Percentiles rank a stretch among this genome's conserved stretches.
These are phyloP conservation scores for Corymbia calophylla DNA, from an alignment of 441 rosid genomes.

Conservation along the genomic window DNA sequence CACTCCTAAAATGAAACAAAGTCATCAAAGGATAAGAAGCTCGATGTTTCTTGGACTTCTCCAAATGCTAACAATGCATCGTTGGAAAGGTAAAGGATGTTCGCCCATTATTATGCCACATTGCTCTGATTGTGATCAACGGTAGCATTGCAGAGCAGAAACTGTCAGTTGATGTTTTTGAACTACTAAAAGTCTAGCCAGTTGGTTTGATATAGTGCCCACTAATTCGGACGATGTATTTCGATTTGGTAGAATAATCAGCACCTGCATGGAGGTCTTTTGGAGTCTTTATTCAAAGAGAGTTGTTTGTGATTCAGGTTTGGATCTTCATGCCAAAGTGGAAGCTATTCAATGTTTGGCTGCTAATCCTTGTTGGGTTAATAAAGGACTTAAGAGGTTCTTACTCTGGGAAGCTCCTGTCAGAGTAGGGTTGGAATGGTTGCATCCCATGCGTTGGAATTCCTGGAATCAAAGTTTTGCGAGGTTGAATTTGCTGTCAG, in stretches of 20 bases:
- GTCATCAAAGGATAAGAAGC: too few relatives aligned
- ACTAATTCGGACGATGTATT: neutral
- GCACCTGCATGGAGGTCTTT: neutral
- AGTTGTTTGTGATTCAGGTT: neutral
- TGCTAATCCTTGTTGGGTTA: neutral
- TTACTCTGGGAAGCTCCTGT: neutral
- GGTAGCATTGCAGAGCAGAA: too few relatives aligned
- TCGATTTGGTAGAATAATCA: accelerated
- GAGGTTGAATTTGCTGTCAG: neutral
- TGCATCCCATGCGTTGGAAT: accelerated
- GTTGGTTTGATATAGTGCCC: too few relatives aligned
- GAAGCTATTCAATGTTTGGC: neutral
- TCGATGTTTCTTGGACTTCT: too few relatives aligned
- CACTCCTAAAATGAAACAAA: too few relatives aligned
- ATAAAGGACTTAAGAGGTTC: neutral
- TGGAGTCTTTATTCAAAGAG: neutral
- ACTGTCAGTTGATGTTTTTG: too few relatives aligned
- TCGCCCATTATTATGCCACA: too few relatives aligned
- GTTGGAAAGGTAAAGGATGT: too few relatives aligned
- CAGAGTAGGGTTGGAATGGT: neutral
- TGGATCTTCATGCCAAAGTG: neutral
- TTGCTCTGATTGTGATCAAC: too few relatives aligned
- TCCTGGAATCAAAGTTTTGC: neutral
- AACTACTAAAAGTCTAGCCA: neutral
- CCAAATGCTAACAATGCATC: too few relatives aligned